Evolutionary conservation across 148 eudicot genomes (phyloP).

Genomic region (Cornus florida): DNA sequence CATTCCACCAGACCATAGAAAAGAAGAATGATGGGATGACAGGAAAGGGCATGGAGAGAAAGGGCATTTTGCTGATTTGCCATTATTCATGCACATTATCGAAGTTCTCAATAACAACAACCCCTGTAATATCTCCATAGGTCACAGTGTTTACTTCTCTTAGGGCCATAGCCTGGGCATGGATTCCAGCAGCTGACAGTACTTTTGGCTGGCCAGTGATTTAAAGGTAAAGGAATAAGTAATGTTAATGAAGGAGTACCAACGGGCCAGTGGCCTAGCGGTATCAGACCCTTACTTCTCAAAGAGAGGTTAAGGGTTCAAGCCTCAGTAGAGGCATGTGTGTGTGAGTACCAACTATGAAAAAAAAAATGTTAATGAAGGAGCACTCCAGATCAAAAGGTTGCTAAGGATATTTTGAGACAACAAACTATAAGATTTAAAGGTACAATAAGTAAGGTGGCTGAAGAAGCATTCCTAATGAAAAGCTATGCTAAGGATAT

Average conservation of each 20-base stretch:
- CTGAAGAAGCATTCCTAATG: not conserved
- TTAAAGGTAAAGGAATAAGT: not conserved
- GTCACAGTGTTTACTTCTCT: not conserved
- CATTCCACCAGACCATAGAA: not conserved
- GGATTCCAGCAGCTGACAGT: not conserved
- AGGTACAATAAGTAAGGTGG: not conserved
- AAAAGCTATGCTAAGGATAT: not conserved
- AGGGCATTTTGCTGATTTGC: not conserved
- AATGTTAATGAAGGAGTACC: not conserved
- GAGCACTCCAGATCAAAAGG: too few relatives aligned
- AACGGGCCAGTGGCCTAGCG: too few relatives aligned
- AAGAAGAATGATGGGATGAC: not conserved
- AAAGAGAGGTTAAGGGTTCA: too few relatives aligned
- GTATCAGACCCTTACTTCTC: too few relatives aligned
- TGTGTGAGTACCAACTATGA: too few relatives aligned
- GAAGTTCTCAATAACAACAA: not conserved
- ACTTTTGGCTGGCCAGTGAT: not conserved
- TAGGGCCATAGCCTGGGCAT: not conserved
- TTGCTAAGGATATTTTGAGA: not conserved
- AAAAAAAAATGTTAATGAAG: not conserved
- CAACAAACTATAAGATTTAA: not conserved
- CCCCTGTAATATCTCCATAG: too few relatives aligned
- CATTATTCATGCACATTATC: not conserved
- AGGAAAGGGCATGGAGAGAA: not conserved
- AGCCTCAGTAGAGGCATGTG: too few relatives aligned